These are phyloP conservation scores for Hypholoma fasciculare DNA, from an alignment of 768 basidiomycete species.

Conservation along the genomic window DNA sequence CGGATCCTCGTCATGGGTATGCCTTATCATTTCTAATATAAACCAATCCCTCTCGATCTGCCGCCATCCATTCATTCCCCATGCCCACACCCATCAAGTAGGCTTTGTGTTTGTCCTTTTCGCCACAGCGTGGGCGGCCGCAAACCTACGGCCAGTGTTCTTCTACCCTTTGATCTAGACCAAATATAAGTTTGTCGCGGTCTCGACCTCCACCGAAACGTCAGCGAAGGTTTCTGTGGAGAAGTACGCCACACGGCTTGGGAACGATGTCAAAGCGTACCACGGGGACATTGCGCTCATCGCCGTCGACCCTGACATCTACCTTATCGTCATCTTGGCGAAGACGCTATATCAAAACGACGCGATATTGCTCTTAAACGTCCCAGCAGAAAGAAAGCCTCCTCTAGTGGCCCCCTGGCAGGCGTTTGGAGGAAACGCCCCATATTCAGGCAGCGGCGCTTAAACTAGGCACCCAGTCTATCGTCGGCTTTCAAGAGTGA, in stretches of 20 bases:
- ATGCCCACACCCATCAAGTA: slow-evolving; percentile 13
- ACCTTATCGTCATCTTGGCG: slow-evolving; percentile 35
- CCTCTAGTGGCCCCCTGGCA: slow-evolving; percentile 41
- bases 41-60: too few relatives aligned
- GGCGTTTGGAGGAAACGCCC: slow-evolving; percentile 25
- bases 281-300: slow-evolving; percentile 29
- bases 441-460: slow-evolving; percentile 33
- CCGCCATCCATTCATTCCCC: too few relatives aligned
- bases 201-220: slow-evolving; percentile 31
- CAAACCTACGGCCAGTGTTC: slow-evolving; percentile 24
- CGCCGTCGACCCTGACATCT: slow-evolving; percentile 35
- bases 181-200: slow-evolving; percentile 30
- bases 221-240: slow-evolving; percentile 30
- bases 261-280: slow-evolving; percentile 31
- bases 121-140: slow-evolving; percentile 30
- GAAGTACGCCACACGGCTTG: slow-evolving; percentile 25
- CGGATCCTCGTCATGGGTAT: too few relatives aligned
- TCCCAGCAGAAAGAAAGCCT: slow-evolving; percentile 37
- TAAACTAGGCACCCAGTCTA: slow-evolving; percentile 25
- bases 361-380: slow-evolving; percentile 29
- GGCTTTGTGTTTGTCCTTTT: slow-evolving; percentile 34
- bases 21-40: too few relatives aligned
- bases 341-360: slow-evolving; percentile 30
- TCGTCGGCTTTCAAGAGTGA: slow-evolving; percentile 34
- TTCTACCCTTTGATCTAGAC: slow-evolving; percentile 13